phyloP scores from a whole-genome alignment of 2,329 filamentous ascomycete genomes.

The Rasamsonia emersonii region DNA sequence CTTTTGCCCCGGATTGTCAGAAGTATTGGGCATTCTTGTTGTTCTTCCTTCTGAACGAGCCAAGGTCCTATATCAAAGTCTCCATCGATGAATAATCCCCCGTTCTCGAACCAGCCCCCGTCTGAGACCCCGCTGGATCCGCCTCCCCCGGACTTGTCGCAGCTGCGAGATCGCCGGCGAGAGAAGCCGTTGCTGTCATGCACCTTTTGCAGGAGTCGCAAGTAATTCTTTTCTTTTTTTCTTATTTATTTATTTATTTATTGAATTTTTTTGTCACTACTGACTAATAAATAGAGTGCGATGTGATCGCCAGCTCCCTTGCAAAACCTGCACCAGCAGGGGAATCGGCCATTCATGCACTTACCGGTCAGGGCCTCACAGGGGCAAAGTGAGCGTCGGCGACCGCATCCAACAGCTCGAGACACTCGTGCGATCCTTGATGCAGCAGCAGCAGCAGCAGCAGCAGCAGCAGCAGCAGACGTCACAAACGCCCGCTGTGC shows the following conservation, averaged over 20 bases:
- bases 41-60: too few relatives aligned
- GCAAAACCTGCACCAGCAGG: constrained; percentile 48
- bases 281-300: constrained; percentile 35
- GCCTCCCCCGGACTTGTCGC: constrained; percentile 3
- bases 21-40: too few relatives aligned
- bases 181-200: constrained; percentile 30
- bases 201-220: constrained; percentile 25
- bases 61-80: too few relatives aligned
- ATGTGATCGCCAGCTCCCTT: constrained; percentile 50
- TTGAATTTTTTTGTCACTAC: background rate
- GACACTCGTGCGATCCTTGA: constrained; percentile 8
- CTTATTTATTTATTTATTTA: too few relatives aligned
- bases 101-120: constrained; percentile 1
- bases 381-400: constrained; percentile 38
- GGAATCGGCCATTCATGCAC: constrained; percentile 42
- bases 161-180: constrained; percentile 17
- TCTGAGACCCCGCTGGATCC: constrained; percentile 3
- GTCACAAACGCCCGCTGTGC: too few relatives aligned
- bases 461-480: background rate
- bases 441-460: constrained; percentile 7
- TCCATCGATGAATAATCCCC: background rate
- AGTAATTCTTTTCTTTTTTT: constrained; percentile 18
- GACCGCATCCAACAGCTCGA: constrained; percentile 9
- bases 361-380: constrained; percentile 43
- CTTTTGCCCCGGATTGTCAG: too few relatives aligned